Conservation (phyloP, 1,284 basidiomycete genomes). For the Neonothopanus nambi region DNA sequence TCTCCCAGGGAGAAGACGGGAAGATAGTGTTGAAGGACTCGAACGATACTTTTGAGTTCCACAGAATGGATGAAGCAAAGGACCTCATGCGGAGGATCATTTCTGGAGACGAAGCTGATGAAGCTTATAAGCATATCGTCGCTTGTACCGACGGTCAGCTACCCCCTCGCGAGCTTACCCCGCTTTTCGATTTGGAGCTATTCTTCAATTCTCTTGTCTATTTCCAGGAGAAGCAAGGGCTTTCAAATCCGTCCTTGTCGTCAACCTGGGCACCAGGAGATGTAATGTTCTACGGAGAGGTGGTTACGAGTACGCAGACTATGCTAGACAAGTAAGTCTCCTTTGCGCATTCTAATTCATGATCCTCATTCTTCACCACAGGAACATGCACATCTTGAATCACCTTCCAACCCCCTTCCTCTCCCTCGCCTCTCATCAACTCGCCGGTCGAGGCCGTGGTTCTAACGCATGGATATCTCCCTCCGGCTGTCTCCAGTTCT, state of each 20-base stretch:
- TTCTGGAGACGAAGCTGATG: constrained; percentile 22
- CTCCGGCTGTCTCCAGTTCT: constrained; percentile 86
- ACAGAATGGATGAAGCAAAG: constrained; percentile 36
- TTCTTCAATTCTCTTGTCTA: constrained; percentile 48
- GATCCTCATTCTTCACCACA: constrained; percentile 30
- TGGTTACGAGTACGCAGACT: constrained; percentile 93
- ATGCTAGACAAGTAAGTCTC: constrained; percentile 84
- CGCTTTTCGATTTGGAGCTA: constrained; percentile 52
- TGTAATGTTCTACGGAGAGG: constrained; percentile 83
- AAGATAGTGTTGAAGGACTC: constrained; percentile 51
- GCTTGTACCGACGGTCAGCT: constrained; percentile 42
- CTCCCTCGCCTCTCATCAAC: constrained; percentile 86
- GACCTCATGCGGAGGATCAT: constrained; percentile 36
- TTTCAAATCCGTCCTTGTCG: constrained; percentile 11
- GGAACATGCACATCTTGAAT: constrained; percentile 77
- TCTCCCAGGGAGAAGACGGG: constrained; percentile 29
- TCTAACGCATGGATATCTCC: constrained; percentile 94
- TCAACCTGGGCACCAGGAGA: constrained; percentile 68
- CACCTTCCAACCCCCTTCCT: constrained; percentile 75
- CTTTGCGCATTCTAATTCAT: not conserved
- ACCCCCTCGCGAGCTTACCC: constrained; percentile 47
- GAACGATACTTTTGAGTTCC: constrained; percentile 72
- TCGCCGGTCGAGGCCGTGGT: constrained; percentile 88
- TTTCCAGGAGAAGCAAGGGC: constrained; percentile 25
- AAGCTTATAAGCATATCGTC: constrained; percentile 49